Evolutionary conservation across 139 green algal genomes (phyloP), one percentile per base, ranked within the genome.

Genomic region (Volvox africanus): DNA sequence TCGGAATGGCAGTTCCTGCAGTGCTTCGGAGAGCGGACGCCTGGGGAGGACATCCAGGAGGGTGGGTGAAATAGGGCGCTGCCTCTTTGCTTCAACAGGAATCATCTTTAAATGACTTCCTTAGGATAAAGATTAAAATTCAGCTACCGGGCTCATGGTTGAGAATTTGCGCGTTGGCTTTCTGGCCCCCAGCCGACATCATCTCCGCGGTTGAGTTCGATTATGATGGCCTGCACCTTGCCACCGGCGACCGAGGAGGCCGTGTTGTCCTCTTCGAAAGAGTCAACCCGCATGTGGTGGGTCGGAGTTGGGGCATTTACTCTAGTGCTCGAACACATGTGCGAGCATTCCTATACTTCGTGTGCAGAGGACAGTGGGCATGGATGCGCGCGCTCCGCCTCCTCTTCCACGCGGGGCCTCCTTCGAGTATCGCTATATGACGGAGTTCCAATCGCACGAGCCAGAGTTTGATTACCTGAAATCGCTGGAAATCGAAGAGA

Each of bases 391-490:
- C 68, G 80, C 82, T n/a, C 88, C 92, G 17, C 86, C 77, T 14
- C 82, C 82, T 0, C 18, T 92, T 28, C 94, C 83, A 0, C 85
- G 92, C 0, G 92, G 93, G 19, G 92, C 93, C 26, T 92, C 92
- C 12, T 95, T 97, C 83, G 98, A 99, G 92, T 99, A 98, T 92
- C 93, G 97, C 12, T 99, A 99, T 93, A 95, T 99, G 32, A 99
- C 98, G 16, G 98, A 99, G 95, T 99, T 99, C 82, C 98, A 99
- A 95, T 98, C 95, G 21, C 98, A 99, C 92, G 97, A 99, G 93
- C 97, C 98, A 17, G 98, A 99, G 94, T 99, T 99, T 94, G 98
- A 99, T 88, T 99, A 99, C 92, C 94, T 99, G 1, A 99, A 99
- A 91, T 98, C 94, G 0, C 84, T 99, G 87, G 98, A 99, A 94